phyloP scores from a whole-genome alignment of 371 early-diverging fungal genomes.

The Mortierella polycephala region DNA sequence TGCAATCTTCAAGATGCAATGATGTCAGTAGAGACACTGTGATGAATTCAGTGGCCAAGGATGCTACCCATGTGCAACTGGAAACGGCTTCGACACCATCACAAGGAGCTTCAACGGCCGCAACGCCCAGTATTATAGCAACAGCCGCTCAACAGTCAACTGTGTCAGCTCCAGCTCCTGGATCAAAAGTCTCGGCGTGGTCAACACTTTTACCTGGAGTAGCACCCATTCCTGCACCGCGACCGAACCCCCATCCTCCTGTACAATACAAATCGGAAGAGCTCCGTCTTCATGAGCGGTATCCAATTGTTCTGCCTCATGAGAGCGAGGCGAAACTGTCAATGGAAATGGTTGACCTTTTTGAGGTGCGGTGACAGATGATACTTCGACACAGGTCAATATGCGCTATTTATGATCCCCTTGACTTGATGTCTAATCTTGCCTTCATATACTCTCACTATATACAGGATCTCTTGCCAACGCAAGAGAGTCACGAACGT shows the following conservation, averaged over 20 bases:
- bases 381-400: no score
- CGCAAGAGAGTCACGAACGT: slow-evolving; percentile 46
- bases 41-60: no score
- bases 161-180: slow-evolving; percentile 3
- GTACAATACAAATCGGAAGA: slow-evolving; percentile 16
- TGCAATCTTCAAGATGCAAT: no score
- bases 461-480: slow-evolving; percentile 40
- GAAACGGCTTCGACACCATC: not conserved
- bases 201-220: slow-evolving; percentile 47
- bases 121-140: not conserved
- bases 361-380: slow-evolving; percentile 27
- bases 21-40: no score
- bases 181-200: slow-evolving; percentile 35
- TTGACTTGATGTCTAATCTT: no score
- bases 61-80: no score
- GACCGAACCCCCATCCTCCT: slow-evolving; percentile 10
- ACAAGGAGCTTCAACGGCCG: not conserved
- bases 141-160: not conserved
- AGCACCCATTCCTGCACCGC: slow-evolving; percentile 28
- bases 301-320: slow-evolving; percentile 44
- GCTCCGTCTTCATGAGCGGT: slow-evolving; percentile 38
- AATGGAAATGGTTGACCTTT: slow-evolving; percentile 54
- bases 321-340: slow-evolving; percentile 48
- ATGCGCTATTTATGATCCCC: no score
- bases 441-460: not conserved